Percentiles rank a stretch among this genome's conserved stretches.
These are phyloP conservation scores for Chytriomyces hyalinus DNA, from an alignment of 192 early-diverging fungal genomes.

Conservation along the genomic window DNA sequence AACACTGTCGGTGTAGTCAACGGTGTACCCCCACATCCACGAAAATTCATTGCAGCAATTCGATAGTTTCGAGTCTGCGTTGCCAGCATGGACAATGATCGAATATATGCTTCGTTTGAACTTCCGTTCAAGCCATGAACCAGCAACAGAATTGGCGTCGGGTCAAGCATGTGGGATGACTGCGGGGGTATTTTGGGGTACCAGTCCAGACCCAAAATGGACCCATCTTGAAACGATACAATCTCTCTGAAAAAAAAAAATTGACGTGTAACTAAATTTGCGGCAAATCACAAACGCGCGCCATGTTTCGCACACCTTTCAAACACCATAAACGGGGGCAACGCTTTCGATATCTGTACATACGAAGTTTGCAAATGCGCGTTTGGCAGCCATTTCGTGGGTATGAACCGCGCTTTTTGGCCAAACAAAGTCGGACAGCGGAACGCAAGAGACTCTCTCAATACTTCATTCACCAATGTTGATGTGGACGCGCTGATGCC, in stretches of 20 bases:
- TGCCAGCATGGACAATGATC: constrained; percentile 58
- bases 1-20: constrained; percentile 80
- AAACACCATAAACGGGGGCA: not conserved
- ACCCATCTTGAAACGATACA: constrained; percentile 76
- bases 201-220: constrained; percentile 88
- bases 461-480: not conserved
- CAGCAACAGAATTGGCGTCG: constrained; percentile 74
- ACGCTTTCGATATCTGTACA: constrained; percentile 12
- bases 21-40: constrained; percentile 83
- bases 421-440: constrained; percentile 20
- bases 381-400: not conserved
- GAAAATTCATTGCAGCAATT: constrained; percentile 84
- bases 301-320: constrained; percentile 11
- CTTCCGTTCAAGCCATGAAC: constrained; percentile 93
- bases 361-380: constrained; percentile 19
- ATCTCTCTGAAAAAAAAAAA: constrained; percentile 42
- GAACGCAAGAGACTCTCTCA: not conserved
- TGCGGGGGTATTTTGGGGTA: constrained; percentile 56
- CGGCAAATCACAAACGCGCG: not conserved
- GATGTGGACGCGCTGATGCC: too few species aligned
- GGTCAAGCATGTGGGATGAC: constrained; percentile 42
- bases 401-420: not conserved
- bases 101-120: constrained; percentile 87
- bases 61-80: constrained; percentile 56
- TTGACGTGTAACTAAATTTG: not conserved